These are phyloP conservation scores for Cruciata laevipes DNA, from an alignment of 257 asterid genomes.

Conservation along the genomic window DNA sequence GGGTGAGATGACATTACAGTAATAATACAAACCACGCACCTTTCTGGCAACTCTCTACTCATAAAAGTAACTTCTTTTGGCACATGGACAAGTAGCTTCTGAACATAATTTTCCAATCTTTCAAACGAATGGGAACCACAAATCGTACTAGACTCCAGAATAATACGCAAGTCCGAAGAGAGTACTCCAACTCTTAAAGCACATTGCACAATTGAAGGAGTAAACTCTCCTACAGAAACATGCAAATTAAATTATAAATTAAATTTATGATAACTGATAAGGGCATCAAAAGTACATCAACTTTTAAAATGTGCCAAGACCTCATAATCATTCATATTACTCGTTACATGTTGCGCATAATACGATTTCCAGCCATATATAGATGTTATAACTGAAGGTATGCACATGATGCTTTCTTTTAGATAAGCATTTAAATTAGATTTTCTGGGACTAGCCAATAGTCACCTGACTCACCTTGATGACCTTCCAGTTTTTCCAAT, in stretches of 20 bases:
- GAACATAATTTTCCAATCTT: constrained; percentile 28
- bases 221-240: constrained; percentile 44
- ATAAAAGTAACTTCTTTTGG: constrained; percentile 29
- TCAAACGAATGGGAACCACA: constrained; percentile 19
- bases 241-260: background rate
- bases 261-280: background rate
- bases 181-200: constrained; percentile 43
- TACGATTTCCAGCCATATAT: background rate
- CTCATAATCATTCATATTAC: background rate
- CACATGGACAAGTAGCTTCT: constrained; percentile 32
- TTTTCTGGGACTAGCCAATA: background rate
- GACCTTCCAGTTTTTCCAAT: constrained; percentile 33
- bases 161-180: constrained; percentile 25
- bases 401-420: background rate
- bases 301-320: background rate
- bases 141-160: constrained; percentile 21
- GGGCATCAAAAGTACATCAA: background rate
- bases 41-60: constrained; percentile 50
- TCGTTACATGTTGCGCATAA: background rate
- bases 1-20: background rate
- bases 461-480: constrained; percentile 29
- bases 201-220: constrained; percentile 38
- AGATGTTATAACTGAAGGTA: background rate
- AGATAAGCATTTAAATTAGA: background rate
- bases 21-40: constrained; percentile 37